Base-by-base conservation (phyloP, 1,284 basidiomycete genomes). In the Sphaerobolus stellatus region DNA sequence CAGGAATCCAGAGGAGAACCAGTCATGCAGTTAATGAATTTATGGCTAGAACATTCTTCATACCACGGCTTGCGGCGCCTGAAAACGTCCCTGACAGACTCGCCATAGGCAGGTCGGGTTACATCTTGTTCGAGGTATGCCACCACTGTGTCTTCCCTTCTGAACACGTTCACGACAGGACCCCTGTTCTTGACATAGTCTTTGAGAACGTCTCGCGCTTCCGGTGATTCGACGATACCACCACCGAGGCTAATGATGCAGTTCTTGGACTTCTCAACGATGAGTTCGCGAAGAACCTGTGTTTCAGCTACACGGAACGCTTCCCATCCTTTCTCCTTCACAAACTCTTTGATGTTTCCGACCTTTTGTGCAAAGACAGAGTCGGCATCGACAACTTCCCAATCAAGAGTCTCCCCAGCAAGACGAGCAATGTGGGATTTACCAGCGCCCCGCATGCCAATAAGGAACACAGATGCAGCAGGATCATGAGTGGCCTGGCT, bases 361-460 rank as follows among this genome's bases (percentile, higher is more conserved):
- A 87, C 77, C 59, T 86, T 80, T 51, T 80, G 72, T 61, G 86
- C 85, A 66, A 98, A 94, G 63, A 83, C 83, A 7, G 75, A 75
- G 66, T 99, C 96, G 28, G 94, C 94, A 65, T 99, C 97, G 62
- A 96, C 72, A 68, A 91, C 90, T 2, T 82, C 78, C 75, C 94
- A 90, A 1, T 78, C 80, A 5, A 98, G 80, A 1, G 85, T 76
- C 13, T 79, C 73, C 1, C 93, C 88, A 6, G 91, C 93, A 33
- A 93, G 76, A 51, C 81, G 76, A 20, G 95, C 94, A 57, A 98
- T 81, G 72, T 88, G 90, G 1, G 92, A 92, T 78, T 99, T 99
- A 53, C 97, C 96, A 0, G 93, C 92, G 5, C 96, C 96, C 31
- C 96, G 90, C 96, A 99, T 98, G 36, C 96, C 95, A 54, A 96